phyloP scores from a whole-genome alignment of 805 yeast species.

The Sugiyamaella smithiae region DNA sequence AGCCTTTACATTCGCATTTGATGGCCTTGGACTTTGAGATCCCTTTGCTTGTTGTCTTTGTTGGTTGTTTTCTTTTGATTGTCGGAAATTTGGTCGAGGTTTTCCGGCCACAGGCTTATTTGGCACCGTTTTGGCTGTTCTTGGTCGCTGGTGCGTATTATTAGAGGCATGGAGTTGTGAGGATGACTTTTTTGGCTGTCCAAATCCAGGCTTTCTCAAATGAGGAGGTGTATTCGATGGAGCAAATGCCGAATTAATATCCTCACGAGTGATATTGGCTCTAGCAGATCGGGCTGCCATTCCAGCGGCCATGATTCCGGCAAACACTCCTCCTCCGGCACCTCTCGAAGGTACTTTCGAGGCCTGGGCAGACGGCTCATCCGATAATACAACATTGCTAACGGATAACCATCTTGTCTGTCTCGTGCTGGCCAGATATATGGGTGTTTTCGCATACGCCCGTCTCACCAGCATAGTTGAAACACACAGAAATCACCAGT shows the following conservation, averaged over 20 bases:
- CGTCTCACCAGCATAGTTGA: too few species aligned
- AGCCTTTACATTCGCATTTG: background rate
- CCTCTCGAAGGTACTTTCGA: background rate
- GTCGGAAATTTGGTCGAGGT: background rate
- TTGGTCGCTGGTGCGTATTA: background rate
- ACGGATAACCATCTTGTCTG: too few species aligned
- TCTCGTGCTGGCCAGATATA: too few species aligned
- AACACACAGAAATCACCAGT: too few species aligned
- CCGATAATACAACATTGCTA: background rate
- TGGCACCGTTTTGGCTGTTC: background rate
- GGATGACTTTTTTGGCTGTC: background rate
- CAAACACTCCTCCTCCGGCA: too few species aligned
- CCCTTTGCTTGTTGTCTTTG: background rate
- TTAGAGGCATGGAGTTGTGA: background rate
- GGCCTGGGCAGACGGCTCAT: background rate
- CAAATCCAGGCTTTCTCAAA: background rate
- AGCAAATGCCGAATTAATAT: background rate
- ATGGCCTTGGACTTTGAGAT: background rate
- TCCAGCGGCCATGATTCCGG: constrained; percentile 19
- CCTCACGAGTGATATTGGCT: constrained; percentile 1
- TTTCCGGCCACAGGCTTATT: background rate
- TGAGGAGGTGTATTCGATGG: background rate
- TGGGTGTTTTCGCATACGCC: too few species aligned
- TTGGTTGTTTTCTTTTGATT: background rate
- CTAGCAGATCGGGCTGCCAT: constrained; percentile 15